Evolutionary conservation across 495 filamentous ascomycete genomes (phyloP), one percentile per base, ranked within the genome.

Genomic region (Penicillium pancosmium): DNA sequence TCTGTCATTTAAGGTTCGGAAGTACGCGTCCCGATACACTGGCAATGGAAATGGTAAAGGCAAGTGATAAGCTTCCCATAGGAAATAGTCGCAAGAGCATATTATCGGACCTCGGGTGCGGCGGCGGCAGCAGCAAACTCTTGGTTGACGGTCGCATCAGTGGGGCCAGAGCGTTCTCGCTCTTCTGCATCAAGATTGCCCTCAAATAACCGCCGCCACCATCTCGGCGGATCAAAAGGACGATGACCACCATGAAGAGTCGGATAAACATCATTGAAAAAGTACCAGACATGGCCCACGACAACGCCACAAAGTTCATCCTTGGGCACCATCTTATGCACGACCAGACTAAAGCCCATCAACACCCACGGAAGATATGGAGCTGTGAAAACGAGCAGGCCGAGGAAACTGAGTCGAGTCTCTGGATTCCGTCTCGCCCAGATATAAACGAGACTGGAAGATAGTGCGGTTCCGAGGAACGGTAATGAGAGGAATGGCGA

Each of bases 251-350:
- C 85, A 71, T 97, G 89, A 48, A 97, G 82, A 27, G 91, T 87
- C 6, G 94, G 94, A 71, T 97, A 98, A 15, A 98, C 92, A 67
- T 98, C 94, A 50, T 86, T 89, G 77, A 98, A 98, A 78, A 96
- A 98, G 71, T 98, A 98, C 90, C 93, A 98, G 33, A 98, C 83
- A 75, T 98, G 94, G 3, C 94, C 94, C 51, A 98, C 91, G 7
- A 93, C 83, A 15, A 96, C 89, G 7, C 94, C 94, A 75, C 92
- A 90, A 57, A 98, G 86, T 78, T 98, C 94, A 73, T 98, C 94
- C 80, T 95, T 96, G 12, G 94, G 94, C 34, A 97, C 78, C 1
- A 81, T 89, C 11, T 90, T 88, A 74, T 97, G 92, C 64, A 98
- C 77, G 13, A 94, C 77, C 50, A 97, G 73, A 56, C 88, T 92